These are phyloP conservation scores for Paramecium pentaurelia DNA, from an alignment of 73 alveolate genomes.

Conservation along the genomic window DNA sequence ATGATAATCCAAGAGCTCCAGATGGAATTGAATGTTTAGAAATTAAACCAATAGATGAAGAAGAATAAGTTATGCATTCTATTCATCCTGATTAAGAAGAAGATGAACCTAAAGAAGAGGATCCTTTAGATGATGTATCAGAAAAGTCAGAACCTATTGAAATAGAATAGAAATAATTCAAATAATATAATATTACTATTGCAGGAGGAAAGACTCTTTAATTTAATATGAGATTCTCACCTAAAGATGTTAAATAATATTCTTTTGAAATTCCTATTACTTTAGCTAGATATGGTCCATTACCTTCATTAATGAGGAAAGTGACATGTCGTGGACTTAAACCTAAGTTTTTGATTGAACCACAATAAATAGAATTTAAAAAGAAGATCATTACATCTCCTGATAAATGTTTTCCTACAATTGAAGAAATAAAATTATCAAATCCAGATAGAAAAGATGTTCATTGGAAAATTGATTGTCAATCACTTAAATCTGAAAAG, in stretches of 20 bases:
- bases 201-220: background rate
- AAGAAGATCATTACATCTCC: slow-evolving; percentile 85
- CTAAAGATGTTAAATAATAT: slow-evolving; percentile 54
- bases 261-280: slow-evolving; percentile 35
- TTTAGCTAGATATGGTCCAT: slow-evolving; percentile 39
- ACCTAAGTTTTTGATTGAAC: slow-evolving; percentile 87
- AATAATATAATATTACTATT: slow-evolving; percentile 21
- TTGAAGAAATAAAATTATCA: slow-evolving; percentile 75
- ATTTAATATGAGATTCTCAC: slow-evolving; percentile 48
- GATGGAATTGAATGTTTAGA: slow-evolving; percentile 60
- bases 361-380: slow-evolving; percentile 75
- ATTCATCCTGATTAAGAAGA: slow-evolving; percentile 56
- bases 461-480: slow-evolving; percentile 80
- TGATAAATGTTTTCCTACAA: slow-evolving; percentile 80
- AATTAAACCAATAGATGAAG: slow-evolving; percentile 51
- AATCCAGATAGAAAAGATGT: slow-evolving; percentile 85
- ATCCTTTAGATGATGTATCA: slow-evolving; percentile 37
- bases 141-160: slow-evolving; percentile 48
- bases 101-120: slow-evolving; percentile 55
- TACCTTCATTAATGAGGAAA: slow-evolving; percentile 48
- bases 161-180: slow-evolving; percentile 27
- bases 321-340: slow-evolving; percentile 88
- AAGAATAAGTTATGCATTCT: slow-evolving; percentile 52
- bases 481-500: slow-evolving; percentile 67
- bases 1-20: slow-evolving; percentile 67